phyloP scores from a whole-genome alignment of 208 protist species.

The Leishmania arabica region DNA sequence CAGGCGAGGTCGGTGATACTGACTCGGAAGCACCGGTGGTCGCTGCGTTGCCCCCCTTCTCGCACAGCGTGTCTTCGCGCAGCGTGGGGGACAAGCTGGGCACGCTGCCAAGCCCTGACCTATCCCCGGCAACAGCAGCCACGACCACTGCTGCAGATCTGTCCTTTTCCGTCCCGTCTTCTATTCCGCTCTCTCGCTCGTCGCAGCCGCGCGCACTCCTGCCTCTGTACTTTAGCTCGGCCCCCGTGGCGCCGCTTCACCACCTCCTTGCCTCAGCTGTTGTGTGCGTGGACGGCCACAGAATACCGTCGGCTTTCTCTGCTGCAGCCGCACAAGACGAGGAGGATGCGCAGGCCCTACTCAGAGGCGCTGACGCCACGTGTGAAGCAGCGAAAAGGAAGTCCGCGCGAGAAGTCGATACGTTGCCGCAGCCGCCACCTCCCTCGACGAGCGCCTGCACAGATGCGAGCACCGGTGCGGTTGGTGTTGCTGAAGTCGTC shows the following conservation, averaged over 20 bases:
- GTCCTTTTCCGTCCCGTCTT: background rate
- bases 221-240: background rate
- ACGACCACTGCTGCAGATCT: background rate
- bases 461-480: background rate
- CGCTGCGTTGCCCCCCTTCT: background rate
- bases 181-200: background rate
- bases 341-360: background rate
- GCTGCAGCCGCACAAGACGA: background rate
- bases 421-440: background rate
- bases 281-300: background rate
- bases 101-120: background rate
- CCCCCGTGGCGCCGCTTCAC: background rate
- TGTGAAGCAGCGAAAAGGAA: background rate
- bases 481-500: background rate
- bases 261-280: constrained; percentile 1
- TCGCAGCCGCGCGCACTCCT: background rate
- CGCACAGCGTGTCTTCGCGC: background rate
- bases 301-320: background rate
- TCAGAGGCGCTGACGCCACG: background rate
- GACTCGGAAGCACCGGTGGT: background rate
- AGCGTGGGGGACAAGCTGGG: background rate
- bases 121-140: background rate
- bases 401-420: background rate
- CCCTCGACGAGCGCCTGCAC: background rate
- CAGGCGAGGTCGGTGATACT: background rate